Conservation (phyloP, 176 grass and related monocot genomes). For the Aegilops speltoides region DNA sequence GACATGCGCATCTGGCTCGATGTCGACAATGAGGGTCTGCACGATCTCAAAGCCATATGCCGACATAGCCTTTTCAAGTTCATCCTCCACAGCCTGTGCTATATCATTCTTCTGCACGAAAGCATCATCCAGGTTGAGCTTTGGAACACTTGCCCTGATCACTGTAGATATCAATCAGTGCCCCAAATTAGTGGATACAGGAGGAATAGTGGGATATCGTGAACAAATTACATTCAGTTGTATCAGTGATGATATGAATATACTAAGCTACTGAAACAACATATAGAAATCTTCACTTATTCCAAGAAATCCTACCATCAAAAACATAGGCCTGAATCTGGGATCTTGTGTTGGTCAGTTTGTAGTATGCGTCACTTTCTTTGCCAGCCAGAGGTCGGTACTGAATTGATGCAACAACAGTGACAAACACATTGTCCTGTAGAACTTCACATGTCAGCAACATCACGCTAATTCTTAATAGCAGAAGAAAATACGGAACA, state of each 20-base stretch:
- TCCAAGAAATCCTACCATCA: conserved; percentile 49
- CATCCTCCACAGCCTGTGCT: conserved; percentile 73
- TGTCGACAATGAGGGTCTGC: conserved; percentile 69
- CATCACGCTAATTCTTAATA: neutral
- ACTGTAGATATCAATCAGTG: conserved; percentile 36
- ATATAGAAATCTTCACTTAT: neutral
- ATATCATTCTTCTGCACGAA: conserved; percentile 92
- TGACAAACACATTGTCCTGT: conserved; percentile 94
- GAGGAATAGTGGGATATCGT: neutral
- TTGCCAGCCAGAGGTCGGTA: conserved; percentile 71
- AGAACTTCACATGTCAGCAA: conserved; percentile 28
- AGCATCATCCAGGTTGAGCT: conserved; percentile 62
- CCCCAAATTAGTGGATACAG: neutral
- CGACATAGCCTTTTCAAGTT: conserved; percentile 83
- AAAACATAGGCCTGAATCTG: conserved; percentile 94
- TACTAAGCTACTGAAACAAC: neutral
- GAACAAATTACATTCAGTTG: neutral
- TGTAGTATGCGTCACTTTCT: conserved; percentile 81
- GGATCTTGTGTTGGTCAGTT: conserved; percentile 76
- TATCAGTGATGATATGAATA: neutral
- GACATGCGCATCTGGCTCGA: conserved; percentile 80
- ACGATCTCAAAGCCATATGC: conserved; percentile 63
- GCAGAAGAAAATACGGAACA: neutral
- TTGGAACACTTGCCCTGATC: conserved; percentile 79
- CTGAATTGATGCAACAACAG: conserved; percentile 83